phyloP scores from a whole-genome alignment of 805 yeast species.

The Ascoidea asiatica region DNA sequence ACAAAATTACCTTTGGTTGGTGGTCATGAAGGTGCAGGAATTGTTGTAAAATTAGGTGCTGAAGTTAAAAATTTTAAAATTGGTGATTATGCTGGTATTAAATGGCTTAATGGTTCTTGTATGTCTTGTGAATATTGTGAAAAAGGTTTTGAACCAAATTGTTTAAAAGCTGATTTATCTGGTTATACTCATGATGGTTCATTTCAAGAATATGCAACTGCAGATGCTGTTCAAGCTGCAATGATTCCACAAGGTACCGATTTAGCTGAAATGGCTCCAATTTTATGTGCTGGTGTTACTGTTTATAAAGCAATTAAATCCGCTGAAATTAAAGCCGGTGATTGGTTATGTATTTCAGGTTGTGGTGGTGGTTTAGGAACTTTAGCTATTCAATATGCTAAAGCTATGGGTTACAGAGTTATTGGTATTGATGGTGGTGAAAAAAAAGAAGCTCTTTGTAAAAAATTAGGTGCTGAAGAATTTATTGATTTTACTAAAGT shows the following conservation, averaged over 20 bases:
- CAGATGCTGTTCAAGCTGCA: slow-evolving; percentile 82
- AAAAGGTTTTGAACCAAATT: slow-evolving; percentile 36
- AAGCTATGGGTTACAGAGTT: slow-evolving; percentile 43
- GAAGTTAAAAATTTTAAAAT: slow-evolving; percentile 40
- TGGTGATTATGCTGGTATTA: slow-evolving; percentile 51
- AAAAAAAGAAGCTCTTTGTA: slow-evolving; percentile 32
- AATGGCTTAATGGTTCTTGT: slow-evolving; percentile 56
- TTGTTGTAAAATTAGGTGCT: slow-evolving; percentile 45
- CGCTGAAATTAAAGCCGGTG: slow-evolving; percentile 34
- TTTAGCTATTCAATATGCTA: slow-evolving; percentile 44
- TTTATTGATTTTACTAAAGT: slow-evolving; percentile 40
- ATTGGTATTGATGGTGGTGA: slow-evolving; percentile 44
- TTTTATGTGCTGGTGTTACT: slow-evolving; percentile 50
- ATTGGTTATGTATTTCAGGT: slow-evolving; percentile 48
- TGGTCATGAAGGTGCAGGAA: slow-evolving; percentile 61
- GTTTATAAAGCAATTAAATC: slow-evolving; percentile 47
- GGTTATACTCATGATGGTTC: slow-evolving; percentile 57
- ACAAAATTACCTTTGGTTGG: slow-evolving; percentile 49
- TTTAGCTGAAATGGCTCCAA: slow-evolving; percentile 56
- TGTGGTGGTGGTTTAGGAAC: slow-evolving; percentile 55
- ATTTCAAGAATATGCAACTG: slow-evolving; percentile 81
- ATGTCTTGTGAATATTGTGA: slow-evolving; percentile 46
- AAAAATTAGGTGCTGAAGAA: slow-evolving; percentile 37
- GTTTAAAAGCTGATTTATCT: slow-evolving; percentile 37
- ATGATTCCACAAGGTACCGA: slow-evolving; percentile 58